Evolutionary conservation across 345 rosid genomes (phyloP).

Genomic region (Dovyalis caffra): DNA sequence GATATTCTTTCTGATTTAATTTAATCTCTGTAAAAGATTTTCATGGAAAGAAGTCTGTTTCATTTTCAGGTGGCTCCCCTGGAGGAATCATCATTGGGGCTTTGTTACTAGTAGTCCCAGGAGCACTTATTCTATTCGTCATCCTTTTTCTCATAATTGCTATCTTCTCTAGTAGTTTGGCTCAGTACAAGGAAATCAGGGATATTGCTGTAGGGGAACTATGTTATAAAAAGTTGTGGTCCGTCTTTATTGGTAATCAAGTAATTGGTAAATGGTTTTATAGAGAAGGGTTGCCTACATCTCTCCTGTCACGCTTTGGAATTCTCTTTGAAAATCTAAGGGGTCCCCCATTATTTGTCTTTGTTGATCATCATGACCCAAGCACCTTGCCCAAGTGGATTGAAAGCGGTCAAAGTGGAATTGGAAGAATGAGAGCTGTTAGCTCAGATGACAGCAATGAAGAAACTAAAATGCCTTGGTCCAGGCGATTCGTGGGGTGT

Average conservation of each 20-base stretch:
- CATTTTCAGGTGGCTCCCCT: conserved; percentile 40
- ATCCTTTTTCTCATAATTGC: conserved; percentile 36
- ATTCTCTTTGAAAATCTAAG: conserved; percentile 44
- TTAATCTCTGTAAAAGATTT: background rate
- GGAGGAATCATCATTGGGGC: conserved; percentile 47
- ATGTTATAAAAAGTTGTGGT: conserved; percentile 39
- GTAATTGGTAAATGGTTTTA: conserved; percentile 50
- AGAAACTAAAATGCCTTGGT: conserved; percentile 29
- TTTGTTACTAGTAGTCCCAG: conserved; percentile 43
- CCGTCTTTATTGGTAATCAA: conserved; percentile 33
- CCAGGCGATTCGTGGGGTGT: conserved; percentile 36
- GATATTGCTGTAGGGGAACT: conserved; percentile 16
- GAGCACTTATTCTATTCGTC: conserved; percentile 40
- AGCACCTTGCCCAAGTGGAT: conserved; percentile 37
- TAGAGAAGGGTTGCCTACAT: conserved; percentile 39
- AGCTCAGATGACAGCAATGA: conserved; percentile 48
- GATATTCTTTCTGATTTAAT: background rate
- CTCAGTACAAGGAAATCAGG: conserved; percentile 47
- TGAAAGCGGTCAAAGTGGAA: conserved; percentile 41
- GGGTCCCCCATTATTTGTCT: conserved; percentile 45
- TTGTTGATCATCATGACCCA: conserved; percentile 37
- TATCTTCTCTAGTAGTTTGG: conserved; percentile 36
- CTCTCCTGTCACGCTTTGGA: conserved; percentile 39
- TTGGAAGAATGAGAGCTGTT: conserved; percentile 49
- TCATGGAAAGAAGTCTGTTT: conserved; percentile 14